A percentile compares a stretch with the other conserved stretches of the same genome.
Evolutionary conservation across 202 grass and related monocot species (phyloP).

Genomic region (Setaria viridis): DNA sequence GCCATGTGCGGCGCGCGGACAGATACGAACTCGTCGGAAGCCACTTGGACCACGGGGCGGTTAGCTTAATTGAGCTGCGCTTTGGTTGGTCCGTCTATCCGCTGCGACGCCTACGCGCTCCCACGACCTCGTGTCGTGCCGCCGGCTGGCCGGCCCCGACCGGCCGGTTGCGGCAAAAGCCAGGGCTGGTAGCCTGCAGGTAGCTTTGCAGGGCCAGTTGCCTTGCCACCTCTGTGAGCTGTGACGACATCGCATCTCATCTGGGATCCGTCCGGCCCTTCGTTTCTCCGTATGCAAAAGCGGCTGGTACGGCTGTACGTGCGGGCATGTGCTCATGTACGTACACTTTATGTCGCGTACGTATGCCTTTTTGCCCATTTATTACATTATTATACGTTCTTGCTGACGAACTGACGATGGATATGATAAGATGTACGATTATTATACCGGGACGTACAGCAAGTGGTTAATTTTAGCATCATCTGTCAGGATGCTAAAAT

Average conservation of each 20-base stretch:
- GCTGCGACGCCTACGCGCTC: not conserved
- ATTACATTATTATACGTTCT: too few relatives aligned
- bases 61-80: not conserved
- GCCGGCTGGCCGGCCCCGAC: constrained; percentile 9
- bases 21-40: not conserved
- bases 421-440: too few relatives aligned
- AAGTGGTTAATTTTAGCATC: too few relatives aligned
- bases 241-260: not conserved
- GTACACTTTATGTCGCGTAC: not conserved
- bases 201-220: not conserved
- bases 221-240: not conserved
- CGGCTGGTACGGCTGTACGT: constrained; percentile 10
- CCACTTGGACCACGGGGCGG: constrained; percentile 17
- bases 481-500: too few relatives aligned
- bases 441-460: too few relatives aligned
- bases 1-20: not conserved
- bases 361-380: not conserved
- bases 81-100: constrained; percentile 5
- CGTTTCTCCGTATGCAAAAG: not conserved
- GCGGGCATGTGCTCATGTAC: not conserved
- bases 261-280: not conserved
- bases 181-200: not conserved
- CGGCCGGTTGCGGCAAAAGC: constrained; percentile 4
- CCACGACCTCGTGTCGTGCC: constrained; percentile 7
- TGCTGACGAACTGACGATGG: too few relatives aligned